phyloP scores from a whole-genome alignment of 2,329 filamentous ascomycete genomes.

The Penicillium sp. region DNA sequence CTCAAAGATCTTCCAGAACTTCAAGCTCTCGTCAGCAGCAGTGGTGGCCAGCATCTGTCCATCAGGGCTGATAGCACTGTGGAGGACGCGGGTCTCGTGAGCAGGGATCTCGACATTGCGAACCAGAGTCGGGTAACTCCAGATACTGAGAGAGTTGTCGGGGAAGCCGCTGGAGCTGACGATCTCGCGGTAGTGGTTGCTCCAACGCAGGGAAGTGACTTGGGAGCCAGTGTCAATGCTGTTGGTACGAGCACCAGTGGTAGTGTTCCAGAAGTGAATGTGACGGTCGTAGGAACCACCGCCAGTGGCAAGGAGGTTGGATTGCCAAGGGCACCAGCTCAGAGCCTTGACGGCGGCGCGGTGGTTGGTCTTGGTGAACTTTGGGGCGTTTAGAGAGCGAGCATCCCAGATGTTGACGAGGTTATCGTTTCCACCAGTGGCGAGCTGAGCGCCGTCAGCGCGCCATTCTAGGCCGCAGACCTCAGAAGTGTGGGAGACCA shows the following conservation, averaged over 20 bases:
- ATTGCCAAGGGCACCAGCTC: constrained; percentile 98
- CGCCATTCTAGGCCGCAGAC: constrained; percentile 98
- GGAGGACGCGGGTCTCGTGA: constrained; percentile 92
- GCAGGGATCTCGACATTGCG: constrained; percentile 98
- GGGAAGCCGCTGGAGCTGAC: constrained; percentile 97
- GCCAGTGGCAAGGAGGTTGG: constrained; percentile 93
- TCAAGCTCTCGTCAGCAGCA: constrained; percentile 92
- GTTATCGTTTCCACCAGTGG: constrained; percentile 98
- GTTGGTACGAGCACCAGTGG: constrained; percentile 94
- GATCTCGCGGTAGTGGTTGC: constrained; percentile 94
- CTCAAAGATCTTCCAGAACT: constrained; percentile 99
- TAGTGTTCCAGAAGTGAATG: constrained; percentile 99
- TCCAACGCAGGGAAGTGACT: constrained; percentile 95
- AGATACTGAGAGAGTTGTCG: constrained; percentile 98
- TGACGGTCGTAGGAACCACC: constrained; percentile 95
- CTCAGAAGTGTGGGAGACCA: constrained; percentile 94
- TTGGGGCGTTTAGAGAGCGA: constrained; percentile 85
- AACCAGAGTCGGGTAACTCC: constrained; percentile 96
- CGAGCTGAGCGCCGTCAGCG: constrained; percentile 91
- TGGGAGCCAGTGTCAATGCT: constrained; percentile 98
- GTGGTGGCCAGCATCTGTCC: constrained; percentile 97
- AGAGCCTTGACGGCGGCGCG: constrained; percentile 97
- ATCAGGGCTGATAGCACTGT: constrained; percentile 95
- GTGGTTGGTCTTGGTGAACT: constrained; percentile 99
- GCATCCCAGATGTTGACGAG: constrained; percentile 99